Base-by-base conservation (phyloP, 306 rosid species). In the Vachellia pachyceras region DNA sequence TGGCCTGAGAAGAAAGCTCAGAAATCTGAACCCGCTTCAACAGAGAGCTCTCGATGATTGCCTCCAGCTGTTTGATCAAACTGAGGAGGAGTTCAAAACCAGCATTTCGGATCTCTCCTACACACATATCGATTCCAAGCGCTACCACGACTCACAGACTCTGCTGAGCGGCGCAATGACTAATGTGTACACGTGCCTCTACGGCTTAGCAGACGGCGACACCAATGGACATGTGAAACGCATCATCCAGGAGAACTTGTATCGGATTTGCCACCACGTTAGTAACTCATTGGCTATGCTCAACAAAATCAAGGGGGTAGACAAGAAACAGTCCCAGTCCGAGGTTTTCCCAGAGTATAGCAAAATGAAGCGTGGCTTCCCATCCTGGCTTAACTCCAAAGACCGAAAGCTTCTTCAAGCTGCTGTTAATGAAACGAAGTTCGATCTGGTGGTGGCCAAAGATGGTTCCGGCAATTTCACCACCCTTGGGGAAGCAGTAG, bases 381-480 rank as follows among this genome's bases (percentile, higher is more conserved):
- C 98, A 0, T 25, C 84, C 0, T 94, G 98, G 98, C 58, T 94
- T 12, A 77, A 89, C 6, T 22, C 84, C 42, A 82, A 84, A 65
- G 97, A 83, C n/a, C 77, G 94, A 44, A 92, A 77, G 42, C 80
- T 91, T 5, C 79, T 94, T 18, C 90, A 86, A 85, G 67, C 84
- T 72, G 1, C 84, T 18, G 81, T 49, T 14, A 89, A 84, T 45
- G 44, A 29, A 73, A 88, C 91, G 40, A 84, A 72, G 63, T 84
- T 81, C 22, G 80, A 94, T 84, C 71, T 92, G 25, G 81, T 88
- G 41, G 98, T 94, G 69, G 91, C 98, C 20, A 90, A 90, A 75
- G 98, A 94, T 79, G 97, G 98, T 41, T 77, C 89, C 9, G 98
- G 97, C 12, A 92, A 92, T 84, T 94, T 92, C 88, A 85, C 92